These are phyloP conservation scores for Scedosporium dehoogii DNA, from an alignment of 2,329 filamentous ascomycete species.

Conservation along the genomic window DNA sequence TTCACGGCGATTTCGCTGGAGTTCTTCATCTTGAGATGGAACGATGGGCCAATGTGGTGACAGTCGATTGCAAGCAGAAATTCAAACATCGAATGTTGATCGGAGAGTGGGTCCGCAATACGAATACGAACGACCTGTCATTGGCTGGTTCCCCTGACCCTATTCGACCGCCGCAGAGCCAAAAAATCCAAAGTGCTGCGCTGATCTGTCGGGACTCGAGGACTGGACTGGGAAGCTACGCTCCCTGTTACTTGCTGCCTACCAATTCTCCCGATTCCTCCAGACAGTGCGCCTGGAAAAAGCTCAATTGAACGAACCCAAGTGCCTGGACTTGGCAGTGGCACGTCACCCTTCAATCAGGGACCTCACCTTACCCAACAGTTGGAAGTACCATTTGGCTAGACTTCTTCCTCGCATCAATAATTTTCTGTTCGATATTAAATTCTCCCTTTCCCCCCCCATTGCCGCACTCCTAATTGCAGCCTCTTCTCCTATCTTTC, in stretches of 20 bases:
- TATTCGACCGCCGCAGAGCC: background rate
- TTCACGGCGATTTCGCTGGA: background rate
- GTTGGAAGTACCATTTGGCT: background rate
- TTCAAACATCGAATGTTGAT: background rate
- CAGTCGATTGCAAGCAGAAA: slow-evolving; percentile 3
- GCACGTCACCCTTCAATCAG: background rate
- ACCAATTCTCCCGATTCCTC: background rate
- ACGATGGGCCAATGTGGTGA: slow-evolving; percentile 1
- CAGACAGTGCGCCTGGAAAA: too few species aligned
- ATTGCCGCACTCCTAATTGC: background rate
- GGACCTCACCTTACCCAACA: background rate
- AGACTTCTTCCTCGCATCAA: background rate
- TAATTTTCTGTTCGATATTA: background rate
- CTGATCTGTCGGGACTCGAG: too few species aligned
- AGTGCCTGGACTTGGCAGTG: background rate
- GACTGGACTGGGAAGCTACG: too few species aligned
- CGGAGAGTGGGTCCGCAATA: slow-evolving; percentile 7
- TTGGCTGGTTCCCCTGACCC: background rate
- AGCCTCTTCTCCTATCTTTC: background rate
- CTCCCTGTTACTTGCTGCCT: too few species aligned
- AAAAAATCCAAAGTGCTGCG: too few species aligned
- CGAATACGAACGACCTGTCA: slow-evolving; percentile 9
- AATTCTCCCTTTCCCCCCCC: background rate
- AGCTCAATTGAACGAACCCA: too few species aligned
- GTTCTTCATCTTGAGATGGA: background rate